Evolutionary conservation across 164 flowering plant species (phyloP).

Genomic region (Vitis cinerea): DNA sequence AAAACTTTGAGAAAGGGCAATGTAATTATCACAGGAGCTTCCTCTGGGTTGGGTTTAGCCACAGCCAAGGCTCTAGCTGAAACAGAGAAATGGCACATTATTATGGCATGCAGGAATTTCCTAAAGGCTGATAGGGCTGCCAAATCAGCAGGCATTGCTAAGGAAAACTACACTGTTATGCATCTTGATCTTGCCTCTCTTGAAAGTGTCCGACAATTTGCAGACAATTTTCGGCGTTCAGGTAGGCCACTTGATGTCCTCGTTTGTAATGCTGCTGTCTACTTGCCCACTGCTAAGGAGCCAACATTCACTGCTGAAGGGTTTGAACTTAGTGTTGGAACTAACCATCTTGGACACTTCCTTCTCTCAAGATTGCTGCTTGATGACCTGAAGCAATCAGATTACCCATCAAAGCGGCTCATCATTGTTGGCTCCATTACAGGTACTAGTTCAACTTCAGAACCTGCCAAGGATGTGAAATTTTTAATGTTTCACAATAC

Average conservation of each 20-base stretch:
- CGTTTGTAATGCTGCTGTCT: conserved; percentile 97
- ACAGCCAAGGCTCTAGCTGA: conserved; percentile 87
- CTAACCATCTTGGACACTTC: conserved; percentile 96
- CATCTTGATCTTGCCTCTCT: conserved; percentile 95
- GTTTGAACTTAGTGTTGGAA: conserved; percentile 94
- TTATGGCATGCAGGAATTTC: conserved; percentile 96
- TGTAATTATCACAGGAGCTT: conserved; percentile 87
- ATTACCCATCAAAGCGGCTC: conserved; percentile 83
- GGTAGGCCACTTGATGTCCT: conserved; percentile 82
- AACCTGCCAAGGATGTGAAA: too few species aligned
- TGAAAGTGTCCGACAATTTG: conserved; percentile 96
- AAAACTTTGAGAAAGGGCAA: conserved; percentile 86
- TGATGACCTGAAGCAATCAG: conserved; percentile 78
- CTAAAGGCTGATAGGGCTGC: conserved; percentile 96
- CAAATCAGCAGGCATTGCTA: conserved; percentile 74
- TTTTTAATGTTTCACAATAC: too few species aligned
- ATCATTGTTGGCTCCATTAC: conserved; percentile 96
- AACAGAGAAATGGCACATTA: conserved; percentile 87
- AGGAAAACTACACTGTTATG: conserved; percentile 80
- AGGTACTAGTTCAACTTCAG: conserved; percentile 38
- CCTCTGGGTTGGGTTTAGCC: conserved; percentile 96
- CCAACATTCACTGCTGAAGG: conserved; percentile 92
- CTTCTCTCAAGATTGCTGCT: conserved; percentile 78
- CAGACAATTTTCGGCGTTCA: conserved; percentile 63
- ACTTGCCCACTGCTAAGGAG: conserved; percentile 90